phyloP scores from a whole-genome alignment of 169 alveolate species.

The Plasmodium inui region DNA sequence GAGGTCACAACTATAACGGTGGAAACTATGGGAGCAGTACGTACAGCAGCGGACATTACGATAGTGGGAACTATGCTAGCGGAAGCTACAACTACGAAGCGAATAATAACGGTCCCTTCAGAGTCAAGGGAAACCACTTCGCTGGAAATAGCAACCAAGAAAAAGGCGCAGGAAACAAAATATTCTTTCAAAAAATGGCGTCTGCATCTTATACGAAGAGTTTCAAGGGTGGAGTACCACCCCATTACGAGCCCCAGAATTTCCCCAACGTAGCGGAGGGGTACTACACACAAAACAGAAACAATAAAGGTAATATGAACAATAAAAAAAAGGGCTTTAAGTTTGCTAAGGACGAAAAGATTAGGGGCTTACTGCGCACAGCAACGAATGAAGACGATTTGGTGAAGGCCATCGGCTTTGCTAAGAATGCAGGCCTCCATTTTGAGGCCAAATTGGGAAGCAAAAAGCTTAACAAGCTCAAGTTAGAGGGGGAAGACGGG shows the following conservation, averaged over 20 bases:
- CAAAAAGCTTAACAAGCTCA: conserved; percentile 49
- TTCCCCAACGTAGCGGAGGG: neutral
- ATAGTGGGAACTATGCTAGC: neutral
- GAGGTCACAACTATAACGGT: neutral
- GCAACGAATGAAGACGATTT: conserved; percentile 69
- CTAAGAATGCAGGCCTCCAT: conserved; percentile 71
- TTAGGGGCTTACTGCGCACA: conserved; percentile 50
- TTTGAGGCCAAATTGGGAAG: conserved; percentile 69
- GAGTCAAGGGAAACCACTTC: neutral
- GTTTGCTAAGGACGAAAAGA: conserved; percentile 67
- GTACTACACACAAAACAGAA: neutral
- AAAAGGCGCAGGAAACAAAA: neutral
- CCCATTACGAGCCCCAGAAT: neutral
- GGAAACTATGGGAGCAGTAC: neutral
- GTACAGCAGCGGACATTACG: neutral
- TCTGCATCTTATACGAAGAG: conserved; percentile 3
- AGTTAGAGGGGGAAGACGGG: conserved; percentile 1
- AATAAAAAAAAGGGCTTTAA: conserved; percentile 59
- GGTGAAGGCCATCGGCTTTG: conserved; percentile 50
- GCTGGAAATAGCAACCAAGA: neutral
- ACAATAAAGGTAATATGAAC: conserved; percentile 13
- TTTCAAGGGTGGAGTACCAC: neutral
- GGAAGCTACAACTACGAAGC: neutral
- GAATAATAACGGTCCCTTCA: neutral
- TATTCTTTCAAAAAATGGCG: neutral